These are phyloP conservation scores for Metschnikowia santaceciliae DNA, from an alignment of 805 yeast species.

Conservation along the genomic window DNA sequence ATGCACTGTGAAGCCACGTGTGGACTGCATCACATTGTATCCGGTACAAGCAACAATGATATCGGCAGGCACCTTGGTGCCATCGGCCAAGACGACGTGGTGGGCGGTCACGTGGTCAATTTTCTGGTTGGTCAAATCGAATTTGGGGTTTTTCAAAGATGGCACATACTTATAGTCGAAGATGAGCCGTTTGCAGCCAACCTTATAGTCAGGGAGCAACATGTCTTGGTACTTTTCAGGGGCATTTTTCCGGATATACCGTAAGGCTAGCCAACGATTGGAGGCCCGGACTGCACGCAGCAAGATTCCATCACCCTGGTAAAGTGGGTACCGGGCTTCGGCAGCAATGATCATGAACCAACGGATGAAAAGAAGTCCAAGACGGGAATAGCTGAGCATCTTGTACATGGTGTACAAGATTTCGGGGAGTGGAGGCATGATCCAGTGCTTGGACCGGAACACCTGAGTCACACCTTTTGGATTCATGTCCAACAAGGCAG, in stretches of 20 bases:
- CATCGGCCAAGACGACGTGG: constrained; percentile 27
- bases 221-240: constrained; percentile 32
- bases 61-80: constrained; percentile 30
- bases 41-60: constrained; percentile 43
- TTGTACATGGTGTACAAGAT: constrained; percentile 20
- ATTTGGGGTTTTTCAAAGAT: constrained; percentile 27
- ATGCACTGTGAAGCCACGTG: constrained; percentile 16
- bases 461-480: constrained; percentile 30
- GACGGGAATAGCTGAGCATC: constrained; percentile 22
- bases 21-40: constrained; percentile 24
- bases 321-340: constrained; percentile 36
- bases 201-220: constrained; percentile 35
- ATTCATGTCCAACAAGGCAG: constrained; percentile 28
- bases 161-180: constrained; percentile 37
- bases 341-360: constrained; percentile 27
- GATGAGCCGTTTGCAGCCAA: constrained; percentile 41
- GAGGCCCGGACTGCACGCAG: constrained; percentile 26
- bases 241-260: constrained; percentile 26
- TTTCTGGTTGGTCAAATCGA: constrained; percentile 21
- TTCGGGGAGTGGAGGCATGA: constrained; percentile 36
- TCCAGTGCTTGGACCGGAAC: constrained; percentile 34
- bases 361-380: constrained; percentile 28
- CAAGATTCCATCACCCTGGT: constrained; percentile 25
- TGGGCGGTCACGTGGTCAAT: constrained; percentile 28
- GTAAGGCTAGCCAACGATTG: constrained; percentile 17